Base-by-base conservation (phyloP, 352 stramenopile species). In the Phytophthora macrochlamydospora region DNA sequence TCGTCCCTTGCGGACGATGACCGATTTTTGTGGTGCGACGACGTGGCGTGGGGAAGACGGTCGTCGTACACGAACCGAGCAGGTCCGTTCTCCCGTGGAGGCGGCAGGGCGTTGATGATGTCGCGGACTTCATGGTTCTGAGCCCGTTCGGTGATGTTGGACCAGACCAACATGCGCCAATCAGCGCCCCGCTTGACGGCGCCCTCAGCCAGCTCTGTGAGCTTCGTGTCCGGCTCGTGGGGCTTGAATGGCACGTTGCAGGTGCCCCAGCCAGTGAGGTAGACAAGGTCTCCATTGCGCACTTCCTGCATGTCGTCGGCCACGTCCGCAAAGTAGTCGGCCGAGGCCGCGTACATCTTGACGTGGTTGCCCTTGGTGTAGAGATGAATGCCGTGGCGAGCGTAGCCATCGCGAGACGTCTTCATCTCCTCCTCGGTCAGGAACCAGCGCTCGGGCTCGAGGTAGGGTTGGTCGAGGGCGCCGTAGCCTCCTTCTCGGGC, bases 11-110 rank as follows among this genome's bases (percentile, higher is more conserved):
- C 77, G 75, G 7, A 92, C 55, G 11, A 89, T 70, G 13, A 92
- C 61, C 13, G 80, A 86, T 53, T 92, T 59, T 92, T 81, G 51
- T 92, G 83, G 31, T 90, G 80, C 37, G 84, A 85, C 28, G 78
- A 85, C 37, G 80, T 88, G 7, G 65, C 33, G 42, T 85, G 68
- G 8, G 84, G 81, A 56, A 91, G 54, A 30, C 84, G 84, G 42
- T 92, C 76, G 63, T 92, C 84, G 8, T 87, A 90, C 14, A 90
- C 60, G 55, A 81, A 88, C 29, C 75, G 72, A 11, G 69, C 70
- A 3, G 62, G 54, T 11, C 76, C 79, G 5, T 69, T 40, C 45
- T 81, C 37, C 40, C 72, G 50, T 3, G 69, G 62, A 2, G 60
- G 60, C 12, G 75, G 72, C 38, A 80, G 57, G 2, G 71, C 66